phyloP scores from a whole-genome alignment of 129 eudicot genomes.

The Flaveria bidentis region DNA sequence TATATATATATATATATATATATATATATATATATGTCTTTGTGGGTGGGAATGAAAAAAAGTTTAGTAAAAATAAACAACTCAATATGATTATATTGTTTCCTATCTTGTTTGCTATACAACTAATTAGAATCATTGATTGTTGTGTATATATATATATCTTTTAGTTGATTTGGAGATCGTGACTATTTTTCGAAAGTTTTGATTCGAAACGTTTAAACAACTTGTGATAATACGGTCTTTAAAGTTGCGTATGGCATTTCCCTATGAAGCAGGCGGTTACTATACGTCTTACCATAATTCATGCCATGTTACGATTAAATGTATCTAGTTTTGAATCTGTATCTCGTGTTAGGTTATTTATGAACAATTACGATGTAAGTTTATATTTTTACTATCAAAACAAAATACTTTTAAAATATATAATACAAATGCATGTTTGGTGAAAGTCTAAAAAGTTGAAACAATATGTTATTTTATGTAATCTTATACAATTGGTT shows the following conservation, averaged over 20 bases:
- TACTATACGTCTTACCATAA: not conserved
- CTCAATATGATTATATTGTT: not conserved
- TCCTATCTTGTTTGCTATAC: constrained; percentile 10
- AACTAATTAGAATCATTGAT: not conserved
- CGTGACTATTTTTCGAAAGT: not conserved
- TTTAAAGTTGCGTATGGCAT: not conserved
- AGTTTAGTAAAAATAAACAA: not conserved
- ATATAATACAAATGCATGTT: not conserved
- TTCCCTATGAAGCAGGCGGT: not conserved
- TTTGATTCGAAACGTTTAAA: constrained; percentile 12
- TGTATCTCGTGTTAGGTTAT: not conserved
- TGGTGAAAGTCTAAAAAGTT: not conserved
- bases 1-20: too few relatives aligned
- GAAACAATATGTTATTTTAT: too few relatives aligned
- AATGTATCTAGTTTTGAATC: not conserved
- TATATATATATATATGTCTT: too few relatives aligned
- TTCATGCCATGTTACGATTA: not conserved
- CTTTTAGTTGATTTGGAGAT: not conserved
- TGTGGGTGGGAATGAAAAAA: not conserved
- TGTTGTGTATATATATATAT: not conserved
- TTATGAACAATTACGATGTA: too few relatives aligned
- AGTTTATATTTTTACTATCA: not conserved
- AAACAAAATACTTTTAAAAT: not conserved
- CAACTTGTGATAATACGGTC: not conserved
- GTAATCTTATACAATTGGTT: too few relatives aligned